Percentiles rank a stretch among this genome's conserved stretches.
Evolutionary conservation across 257 asterid genomes (phyloP).

Genomic region (Salvia rosmarinus): DNA sequence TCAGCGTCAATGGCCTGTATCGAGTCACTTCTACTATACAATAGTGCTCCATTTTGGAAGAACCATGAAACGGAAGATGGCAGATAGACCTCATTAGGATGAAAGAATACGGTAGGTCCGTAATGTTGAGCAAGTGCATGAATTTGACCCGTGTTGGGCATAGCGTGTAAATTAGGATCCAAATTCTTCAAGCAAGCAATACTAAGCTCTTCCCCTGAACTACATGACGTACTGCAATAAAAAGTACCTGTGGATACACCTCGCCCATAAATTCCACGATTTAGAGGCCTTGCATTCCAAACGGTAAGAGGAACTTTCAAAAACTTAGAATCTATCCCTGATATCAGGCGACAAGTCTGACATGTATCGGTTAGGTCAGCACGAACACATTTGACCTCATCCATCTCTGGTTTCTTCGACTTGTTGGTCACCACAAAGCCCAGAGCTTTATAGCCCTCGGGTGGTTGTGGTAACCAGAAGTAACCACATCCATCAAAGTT

Average conservation of each 20-base stretch:
- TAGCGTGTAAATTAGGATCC: conserved; percentile 56
- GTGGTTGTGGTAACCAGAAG: conserved; percentile 82
- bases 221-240: conserved; percentile 53
- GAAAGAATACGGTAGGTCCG: conserved; percentile 85
- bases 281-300: conserved; percentile 64
- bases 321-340: conserved; percentile 45
- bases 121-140: conserved; percentile 69
- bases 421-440: conserved; percentile 71
- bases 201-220: conserved; percentile 46
- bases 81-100: conserved; percentile 74
- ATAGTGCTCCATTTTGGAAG: conserved; percentile 69
- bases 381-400: conserved; percentile 73
- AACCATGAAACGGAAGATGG: conserved; percentile 95
- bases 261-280: conserved; percentile 67
- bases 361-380: conserved; percentile 71
- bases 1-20: conserved; percentile 52
- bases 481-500: conserved; percentile 53
- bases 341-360: conserved; percentile 51
- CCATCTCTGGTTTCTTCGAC: conserved; percentile 64
- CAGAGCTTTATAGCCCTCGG: conserved; percentile 72
- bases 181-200: conserved; percentile 76
- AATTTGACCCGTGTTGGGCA: conserved; percentile 85
- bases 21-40: conserved; percentile 47
- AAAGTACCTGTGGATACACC: conserved; percentile 81
- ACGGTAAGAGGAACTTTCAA: conserved; percentile 53